Conservation (phyloP, 345 rosid genomes). For the Boechera stricta region DNA sequence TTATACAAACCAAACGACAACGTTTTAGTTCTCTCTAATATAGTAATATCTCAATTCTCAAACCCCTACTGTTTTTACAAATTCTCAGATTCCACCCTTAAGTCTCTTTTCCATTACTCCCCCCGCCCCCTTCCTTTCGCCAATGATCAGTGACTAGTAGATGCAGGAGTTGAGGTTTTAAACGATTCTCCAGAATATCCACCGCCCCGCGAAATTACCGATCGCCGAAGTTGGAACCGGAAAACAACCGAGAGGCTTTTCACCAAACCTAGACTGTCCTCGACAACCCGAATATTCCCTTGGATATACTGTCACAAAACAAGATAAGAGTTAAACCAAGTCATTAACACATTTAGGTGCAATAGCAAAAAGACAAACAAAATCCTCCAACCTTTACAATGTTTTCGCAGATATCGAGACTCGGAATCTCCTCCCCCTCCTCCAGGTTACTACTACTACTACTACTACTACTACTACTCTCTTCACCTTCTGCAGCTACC, state of each 20-base stretch:
- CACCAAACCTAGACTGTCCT: constrained; percentile 57
- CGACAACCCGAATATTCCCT: constrained; percentile 69
- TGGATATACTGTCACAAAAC: constrained; percentile 68
- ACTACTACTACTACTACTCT: constrained; percentile 46
- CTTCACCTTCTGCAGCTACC: constrained; percentile 46
- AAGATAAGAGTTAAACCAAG: neutral
- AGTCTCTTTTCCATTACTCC: constrained; percentile 8
- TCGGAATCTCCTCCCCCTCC: constrained; percentile 60
- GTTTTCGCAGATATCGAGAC: constrained; percentile 70
- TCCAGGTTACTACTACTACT: constrained; percentile 47
- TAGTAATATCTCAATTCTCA: neutral
- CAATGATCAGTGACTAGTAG: constrained; percentile 27
- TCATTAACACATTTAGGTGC: constrained; percentile 7
- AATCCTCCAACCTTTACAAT: constrained; percentile 62
- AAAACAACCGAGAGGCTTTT: constrained; percentile 74
- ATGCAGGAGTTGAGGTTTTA: constrained; percentile 27
- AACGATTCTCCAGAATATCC: constrained; percentile 43
- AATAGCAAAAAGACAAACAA: neutral
- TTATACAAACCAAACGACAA: constrained; percentile 23
- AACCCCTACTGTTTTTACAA: constrained; percentile 10
- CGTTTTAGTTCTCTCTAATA: constrained; percentile 6
- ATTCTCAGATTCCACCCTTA: constrained; percentile 9
- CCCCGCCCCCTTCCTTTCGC: neutral
- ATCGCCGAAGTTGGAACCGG: constrained; percentile 64
- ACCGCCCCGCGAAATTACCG: constrained; percentile 45